Evolutionary conservation across 352 stramenopile genomes (phyloP).

Genomic region (Pythium scleroteichum): DNA sequence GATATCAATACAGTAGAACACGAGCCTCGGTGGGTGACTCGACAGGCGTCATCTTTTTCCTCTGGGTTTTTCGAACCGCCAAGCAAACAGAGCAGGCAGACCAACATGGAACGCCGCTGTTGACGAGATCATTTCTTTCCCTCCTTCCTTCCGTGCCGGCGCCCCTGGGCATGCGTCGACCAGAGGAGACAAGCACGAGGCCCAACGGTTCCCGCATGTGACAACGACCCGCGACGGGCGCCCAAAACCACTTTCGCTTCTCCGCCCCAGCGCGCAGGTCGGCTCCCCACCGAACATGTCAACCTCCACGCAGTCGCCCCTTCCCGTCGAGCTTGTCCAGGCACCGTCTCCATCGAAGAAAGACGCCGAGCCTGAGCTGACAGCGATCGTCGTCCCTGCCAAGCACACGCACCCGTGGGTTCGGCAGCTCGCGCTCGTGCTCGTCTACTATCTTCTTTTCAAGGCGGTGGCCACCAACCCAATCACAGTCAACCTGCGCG

Average conservation of each 20-base stretch:
- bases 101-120: constrained; percentile 8
- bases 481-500: constrained; percentile 7
- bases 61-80: constrained; percentile 2
- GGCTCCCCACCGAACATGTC: not conserved
- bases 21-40: not conserved
- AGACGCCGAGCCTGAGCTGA: not conserved
- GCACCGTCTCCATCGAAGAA: not conserved
- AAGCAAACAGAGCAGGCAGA: not conserved
- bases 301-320: not conserved
- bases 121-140: constrained; percentile 22
- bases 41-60: not conserved
- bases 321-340: no score
- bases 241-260: constrained; percentile 4
- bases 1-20: not conserved
- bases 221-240: constrained; percentile 2
- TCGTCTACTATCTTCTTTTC: constrained; percentile 22
- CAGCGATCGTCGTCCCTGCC: constrained; percentile 2
- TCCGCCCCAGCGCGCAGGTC: not conserved
- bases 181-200: no score
- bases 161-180: no score
- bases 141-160: not conserved
- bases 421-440: constrained; percentile 12
- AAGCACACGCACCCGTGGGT: constrained; percentile 4
- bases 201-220: constrained; percentile 5
- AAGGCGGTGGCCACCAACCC: constrained; percentile 19